These are phyloP conservation scores for Trichoderma sp. DNA, from an alignment of 2,329 filamentous ascomycete genomes.

Conservation along the genomic window DNA sequence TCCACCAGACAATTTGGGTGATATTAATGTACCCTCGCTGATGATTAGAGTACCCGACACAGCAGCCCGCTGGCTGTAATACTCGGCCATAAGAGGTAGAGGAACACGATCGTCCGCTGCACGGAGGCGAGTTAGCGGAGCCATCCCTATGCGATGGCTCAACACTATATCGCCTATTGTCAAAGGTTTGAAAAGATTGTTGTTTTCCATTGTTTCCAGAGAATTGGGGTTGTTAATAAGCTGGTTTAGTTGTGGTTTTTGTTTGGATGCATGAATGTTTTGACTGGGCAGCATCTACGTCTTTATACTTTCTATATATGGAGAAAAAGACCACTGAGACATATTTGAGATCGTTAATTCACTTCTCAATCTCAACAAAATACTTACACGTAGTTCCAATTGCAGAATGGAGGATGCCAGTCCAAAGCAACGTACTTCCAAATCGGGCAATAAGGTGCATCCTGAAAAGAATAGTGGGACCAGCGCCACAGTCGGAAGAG, in stretches of 20 bases:
- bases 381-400: background rate
- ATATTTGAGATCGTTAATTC: background rate
- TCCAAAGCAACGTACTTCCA: background rate
- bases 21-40: slow-evolving; percentile 47
- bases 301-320: background rate
- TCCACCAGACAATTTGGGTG: slow-evolving; percentile 26
- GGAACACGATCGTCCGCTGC: background rate
- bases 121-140: background rate
- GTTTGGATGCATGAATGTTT: background rate
- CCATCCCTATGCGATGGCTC: background rate
- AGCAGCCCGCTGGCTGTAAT: slow-evolving; percentile 46
- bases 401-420: background rate
- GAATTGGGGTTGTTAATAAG: background rate
- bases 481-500: background rate
- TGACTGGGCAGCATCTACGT: background rate
- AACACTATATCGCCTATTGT: background rate
- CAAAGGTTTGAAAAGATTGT: slow-evolving; percentile 20
- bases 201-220: background rate
- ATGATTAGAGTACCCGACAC: slow-evolving; percentile 44
- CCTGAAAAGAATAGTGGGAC: background rate
- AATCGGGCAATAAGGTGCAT: background rate
- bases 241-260: background rate
- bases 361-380: background rate
- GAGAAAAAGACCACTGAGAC: background rate
- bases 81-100: slow-evolving; percentile 33